Evolutionary conservation across 1,284 basidiomycete genomes (phyloP).

Genomic region (Stereum hirsutum): DNA sequence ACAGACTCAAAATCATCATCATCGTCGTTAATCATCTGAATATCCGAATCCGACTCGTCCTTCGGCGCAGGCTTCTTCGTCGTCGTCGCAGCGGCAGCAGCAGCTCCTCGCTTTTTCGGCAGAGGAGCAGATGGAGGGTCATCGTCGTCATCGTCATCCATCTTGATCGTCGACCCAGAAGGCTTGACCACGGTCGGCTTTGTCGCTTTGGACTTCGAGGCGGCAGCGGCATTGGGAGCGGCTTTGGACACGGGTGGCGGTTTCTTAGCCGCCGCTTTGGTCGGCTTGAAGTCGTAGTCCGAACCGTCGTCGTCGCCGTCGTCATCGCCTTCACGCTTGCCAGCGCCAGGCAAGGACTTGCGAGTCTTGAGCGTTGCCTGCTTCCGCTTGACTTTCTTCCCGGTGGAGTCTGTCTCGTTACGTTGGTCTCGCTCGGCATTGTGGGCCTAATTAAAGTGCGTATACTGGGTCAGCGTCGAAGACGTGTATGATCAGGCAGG

Average conservation of each 20-base stretch:
- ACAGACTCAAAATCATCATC: conserved; percentile 4
- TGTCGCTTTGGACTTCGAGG: conserved; percentile 21
- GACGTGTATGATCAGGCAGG: too few relatives aligned
- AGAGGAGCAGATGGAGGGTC: too few relatives aligned
- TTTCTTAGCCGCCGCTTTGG: conserved; percentile 21
- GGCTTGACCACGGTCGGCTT: conserved; percentile 16
- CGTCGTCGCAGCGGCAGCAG: too few relatives aligned
- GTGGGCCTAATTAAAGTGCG: too few relatives aligned
- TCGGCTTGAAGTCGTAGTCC: conserved; percentile 72
- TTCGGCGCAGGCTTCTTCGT: too few relatives aligned
- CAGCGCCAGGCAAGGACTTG: conserved; percentile 50
- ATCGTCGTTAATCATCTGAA: conserved; percentile 21
- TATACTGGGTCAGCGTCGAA: too few relatives aligned
- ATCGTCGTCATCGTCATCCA: conserved; percentile 15
- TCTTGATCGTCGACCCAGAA: too few relatives aligned
- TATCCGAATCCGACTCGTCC: conserved; percentile 29
- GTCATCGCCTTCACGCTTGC: too few relatives aligned
- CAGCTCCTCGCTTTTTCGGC: too few relatives aligned
- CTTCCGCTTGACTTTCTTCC: conserved; percentile 68
- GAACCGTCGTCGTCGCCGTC: conserved; percentile 42
- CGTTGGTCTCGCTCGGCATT: too few relatives aligned
- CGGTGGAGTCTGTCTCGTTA: conserved; percentile 44
- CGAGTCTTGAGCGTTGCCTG: conserved; percentile 67
- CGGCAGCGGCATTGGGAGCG: conserved; percentile 9
- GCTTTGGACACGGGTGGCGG: conserved; percentile 15